Evolutionary conservation across 2,329 filamentous ascomycete genomes (phyloP), one percentile per base, ranked within the genome.

Genomic region (Botryotinia calthae): DNA sequence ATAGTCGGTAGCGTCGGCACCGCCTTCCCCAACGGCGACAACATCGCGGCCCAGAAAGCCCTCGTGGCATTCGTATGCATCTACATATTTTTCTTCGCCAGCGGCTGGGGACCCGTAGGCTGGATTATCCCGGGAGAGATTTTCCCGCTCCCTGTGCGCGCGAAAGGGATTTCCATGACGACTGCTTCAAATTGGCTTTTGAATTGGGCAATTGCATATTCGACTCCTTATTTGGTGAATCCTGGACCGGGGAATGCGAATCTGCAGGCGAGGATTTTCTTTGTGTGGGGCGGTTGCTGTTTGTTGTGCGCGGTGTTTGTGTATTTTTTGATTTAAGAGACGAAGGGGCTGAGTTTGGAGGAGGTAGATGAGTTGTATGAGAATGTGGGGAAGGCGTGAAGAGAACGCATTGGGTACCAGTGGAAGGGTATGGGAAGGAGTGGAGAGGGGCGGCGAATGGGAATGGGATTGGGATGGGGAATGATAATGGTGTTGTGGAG

Each of bases 141-240:
- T 82, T 97, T 92, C 88, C 93, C 93, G 72, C 88, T 97, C 89
- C 90, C 40, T 91, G 90, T 86, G 88, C 92, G 82, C 34, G 65
- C 71, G 1, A 72, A 72, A 76, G 93, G 93, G 84, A 93, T 97
- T 73, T 93, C 88, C 78, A 86, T 97, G 56, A 94, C 93, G 56
- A 97, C 93, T 6, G 92, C 93, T 72, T 93, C 90, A 80, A 97
- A 97, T 88, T 97, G 93, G 93, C 87, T 95, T 74, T 95, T 93
- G 86, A 95, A 94, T 85, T 93, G 90, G 82, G 86, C 85, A 79
- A 88, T 89, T 76, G 86, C 88, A 70, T 87, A 93, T 81, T 91
- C 93, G 81, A 91, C 88, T 4, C 90, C 91, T 18, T 93, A 90
- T 85, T 88, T 93, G 82, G 87, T 91, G 44, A 61, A 72, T 20